Conservation (phyloP, 768 basidiomycete species). For the Kondoa subrosea region DNA sequence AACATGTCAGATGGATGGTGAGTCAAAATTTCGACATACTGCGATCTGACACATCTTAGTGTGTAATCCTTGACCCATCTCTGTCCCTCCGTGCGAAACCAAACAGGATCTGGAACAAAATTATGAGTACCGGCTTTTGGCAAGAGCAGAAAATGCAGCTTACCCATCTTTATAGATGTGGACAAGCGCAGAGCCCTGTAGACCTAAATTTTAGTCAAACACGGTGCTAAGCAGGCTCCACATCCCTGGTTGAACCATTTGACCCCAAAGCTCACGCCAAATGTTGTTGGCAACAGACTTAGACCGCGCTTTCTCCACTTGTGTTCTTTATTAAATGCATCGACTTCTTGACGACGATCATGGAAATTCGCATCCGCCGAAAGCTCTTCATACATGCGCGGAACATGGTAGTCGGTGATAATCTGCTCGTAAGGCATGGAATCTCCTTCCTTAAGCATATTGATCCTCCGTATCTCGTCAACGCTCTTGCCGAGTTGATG, state of each 20-base stretch:
- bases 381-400: slow-evolving; percentile 21
- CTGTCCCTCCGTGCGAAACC: slow-evolving; percentile 27
- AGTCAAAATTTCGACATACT: too few relatives aligned
- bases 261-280: slow-evolving; percentile 23
- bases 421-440: slow-evolving; percentile 25
- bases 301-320: slow-evolving; percentile 26
- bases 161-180: slow-evolving; percentile 23
- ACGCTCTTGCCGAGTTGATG: slow-evolving; percentile 22
- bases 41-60: slow-evolving; percentile 26
- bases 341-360: slow-evolving; percentile 18
- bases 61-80: slow-evolving; percentile 26
- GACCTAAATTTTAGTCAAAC: slow-evolving; percentile 4
- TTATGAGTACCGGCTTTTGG: too few relatives aligned
- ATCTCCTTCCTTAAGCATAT: slow-evolving; percentile 13
- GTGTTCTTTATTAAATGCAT: slow-evolving; percentile 25
- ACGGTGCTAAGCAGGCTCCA: not conserved
- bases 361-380: slow-evolving; percentile 20
- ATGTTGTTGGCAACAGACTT: slow-evolving; percentile 24
- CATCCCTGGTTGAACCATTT: not conserved
- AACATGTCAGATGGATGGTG: not conserved
- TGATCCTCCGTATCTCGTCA: slow-evolving; percentile 21
- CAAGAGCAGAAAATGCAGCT: too few relatives aligned
- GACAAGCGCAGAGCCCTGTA: slow-evolving; percentile 18
- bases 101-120: too few relatives aligned
- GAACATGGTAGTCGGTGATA: slow-evolving; percentile 27